Percentiles rank a stretch among this genome's conserved stretches.
These are phyloP conservation scores for Periconia digitata DNA, from an alignment of 2,329 filamentous ascomycete genomes.

Conservation along the genomic window DNA sequence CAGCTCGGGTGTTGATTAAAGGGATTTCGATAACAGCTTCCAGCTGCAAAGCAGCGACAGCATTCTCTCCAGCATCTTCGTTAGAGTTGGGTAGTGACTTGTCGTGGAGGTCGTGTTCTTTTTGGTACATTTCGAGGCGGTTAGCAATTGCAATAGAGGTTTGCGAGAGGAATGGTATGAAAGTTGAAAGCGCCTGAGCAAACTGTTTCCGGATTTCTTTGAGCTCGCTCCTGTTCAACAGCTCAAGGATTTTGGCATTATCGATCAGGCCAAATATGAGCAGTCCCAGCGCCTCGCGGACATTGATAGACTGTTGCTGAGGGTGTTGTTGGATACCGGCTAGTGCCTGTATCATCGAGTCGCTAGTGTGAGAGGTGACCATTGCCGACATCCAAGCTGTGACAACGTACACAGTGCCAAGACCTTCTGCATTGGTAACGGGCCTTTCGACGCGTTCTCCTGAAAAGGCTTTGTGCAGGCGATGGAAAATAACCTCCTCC, in stretches of 20 bases:
- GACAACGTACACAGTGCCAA: slow-evolving; percentile 31
- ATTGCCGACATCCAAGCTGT: slow-evolving; percentile 44
- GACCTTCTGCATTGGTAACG: slow-evolving; percentile 30
- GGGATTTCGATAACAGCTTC: slow-evolving; percentile 66
- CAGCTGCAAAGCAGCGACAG: slow-evolving; percentile 53
- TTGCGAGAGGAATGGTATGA: slow-evolving; percentile 53
- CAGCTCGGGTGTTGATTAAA: slow-evolving; percentile 73
- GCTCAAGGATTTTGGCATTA: slow-evolving; percentile 57
- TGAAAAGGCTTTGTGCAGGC: slow-evolving; percentile 38
- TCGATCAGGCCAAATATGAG: slow-evolving; percentile 65
- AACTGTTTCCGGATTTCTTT: slow-evolving; percentile 46
- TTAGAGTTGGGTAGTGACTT: slow-evolving; percentile 46
- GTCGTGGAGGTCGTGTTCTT: slow-evolving; percentile 46
- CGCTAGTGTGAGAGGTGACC: slow-evolving; percentile 42
- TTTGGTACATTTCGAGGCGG: slow-evolving; percentile 43
- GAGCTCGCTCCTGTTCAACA: slow-evolving; percentile 55
- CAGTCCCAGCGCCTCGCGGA: slow-evolving; percentile 65
- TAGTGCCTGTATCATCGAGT: slow-evolving; percentile 44
- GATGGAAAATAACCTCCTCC: slow-evolving; percentile 42
- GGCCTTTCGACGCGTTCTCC: slow-evolving; percentile 33
- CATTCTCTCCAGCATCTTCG: slow-evolving; percentile 44
- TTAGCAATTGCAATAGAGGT: slow-evolving; percentile 51
- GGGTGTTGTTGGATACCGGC: slow-evolving; percentile 49
- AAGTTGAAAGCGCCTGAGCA: slow-evolving; percentile 33
- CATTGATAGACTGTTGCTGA: slow-evolving; percentile 61